These are phyloP conservation scores for Spergularia azorica DNA, from an alignment of 179 eudicot genomes.

Conservation along the genomic window DNA sequence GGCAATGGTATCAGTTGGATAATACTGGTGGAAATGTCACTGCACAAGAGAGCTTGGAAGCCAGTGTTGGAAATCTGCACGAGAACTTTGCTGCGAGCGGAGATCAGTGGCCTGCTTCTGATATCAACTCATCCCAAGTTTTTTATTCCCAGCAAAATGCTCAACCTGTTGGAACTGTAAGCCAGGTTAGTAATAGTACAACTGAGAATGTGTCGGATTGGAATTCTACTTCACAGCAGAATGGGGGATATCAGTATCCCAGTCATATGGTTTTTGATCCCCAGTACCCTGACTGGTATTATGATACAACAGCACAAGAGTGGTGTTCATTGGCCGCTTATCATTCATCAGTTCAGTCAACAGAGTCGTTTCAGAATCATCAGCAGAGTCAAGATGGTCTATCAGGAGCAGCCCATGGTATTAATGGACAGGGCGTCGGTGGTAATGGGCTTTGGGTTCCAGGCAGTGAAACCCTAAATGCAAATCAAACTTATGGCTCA, in stretches of 20 bases:
- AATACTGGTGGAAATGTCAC: slow-evolving; percentile 41
- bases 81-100: slow-evolving; percentile 30
- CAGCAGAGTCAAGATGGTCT: slow-evolving; percentile 46
- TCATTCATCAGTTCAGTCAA: slow-evolving; percentile 42
- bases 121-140: slow-evolving; percentile 44
- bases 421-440: slow-evolving; percentile 29
- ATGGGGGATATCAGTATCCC: slow-evolving; percentile 57
- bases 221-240: slow-evolving; percentile 43
- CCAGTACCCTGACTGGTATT: slow-evolving; percentile 96
- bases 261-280: slow-evolving; percentile 83
- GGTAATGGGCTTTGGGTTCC: slow-evolving; percentile 32
- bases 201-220: slow-evolving; percentile 29
- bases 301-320: slow-evolving; percentile 66
- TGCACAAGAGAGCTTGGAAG: slow-evolving; percentile 25
- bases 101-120: slow-evolving; percentile 41
- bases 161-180: slow-evolving; percentile 51
- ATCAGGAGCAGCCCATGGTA: slow-evolving; percentile 33
- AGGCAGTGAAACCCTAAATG: slow-evolving; percentile 35
- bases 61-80: slow-evolving; percentile 30
- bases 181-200: slow-evolving; percentile 31
- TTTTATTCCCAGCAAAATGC: slow-evolving; percentile 64
- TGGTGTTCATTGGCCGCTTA: slow-evolving; percentile 70
- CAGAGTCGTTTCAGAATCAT: slow-evolving; percentile 36
- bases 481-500: slow-evolving; percentile 39
- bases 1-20: slow-evolving; percentile 89